Conservation (phyloP, 768 basidiomycete genomes). For the Termitomyces sp. region DNA sequence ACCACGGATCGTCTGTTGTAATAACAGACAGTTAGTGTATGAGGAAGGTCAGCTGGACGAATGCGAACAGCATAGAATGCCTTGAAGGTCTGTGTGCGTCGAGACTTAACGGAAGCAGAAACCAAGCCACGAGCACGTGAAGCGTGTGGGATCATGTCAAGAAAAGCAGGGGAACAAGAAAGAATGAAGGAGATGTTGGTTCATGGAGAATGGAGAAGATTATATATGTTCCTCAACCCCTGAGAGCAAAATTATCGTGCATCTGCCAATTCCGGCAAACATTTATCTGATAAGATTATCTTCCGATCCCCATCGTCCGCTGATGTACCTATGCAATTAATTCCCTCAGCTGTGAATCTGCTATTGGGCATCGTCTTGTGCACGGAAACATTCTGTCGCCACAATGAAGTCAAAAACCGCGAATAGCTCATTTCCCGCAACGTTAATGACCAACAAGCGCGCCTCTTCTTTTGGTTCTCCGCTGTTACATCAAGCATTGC, state of each 20-base stretch:
- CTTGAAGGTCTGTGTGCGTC: constrained; percentile 34
- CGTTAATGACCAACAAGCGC: constrained; percentile 5
- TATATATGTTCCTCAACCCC: constrained; percentile 18
- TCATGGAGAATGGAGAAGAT: constrained; percentile 24
- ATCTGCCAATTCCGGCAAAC: constrained; percentile 8
- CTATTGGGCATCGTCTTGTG: constrained; percentile 1
- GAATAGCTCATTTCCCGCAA: constrained; percentile 25
- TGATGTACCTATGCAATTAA: neutral
- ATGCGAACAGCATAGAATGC: constrained; percentile 53
- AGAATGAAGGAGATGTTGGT: constrained; percentile 19
- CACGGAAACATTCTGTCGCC: neutral
- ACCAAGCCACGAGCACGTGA: constrained; percentile 25
- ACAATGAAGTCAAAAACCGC: constrained; percentile 6
- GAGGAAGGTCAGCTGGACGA: neutral
- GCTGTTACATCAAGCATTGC: constrained; percentile 3
- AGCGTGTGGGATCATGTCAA: constrained; percentile 32
- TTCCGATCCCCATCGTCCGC: neutral
- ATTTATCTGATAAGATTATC: constrained; percentile 24
- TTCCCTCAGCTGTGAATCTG: constrained; percentile 6
- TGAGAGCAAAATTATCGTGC: constrained; percentile 12
- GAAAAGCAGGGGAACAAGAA: constrained; percentile 7
- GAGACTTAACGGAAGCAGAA: constrained; percentile 26
- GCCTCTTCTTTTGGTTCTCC: constrained; percentile 1
- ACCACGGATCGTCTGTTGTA: constrained; percentile 35
- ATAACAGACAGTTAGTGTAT: constrained; percentile 8